Evolutionary conservation across 768 basidiomycete genomes (phyloP).

Genomic region (Phlegmacium glaucopus): DNA sequence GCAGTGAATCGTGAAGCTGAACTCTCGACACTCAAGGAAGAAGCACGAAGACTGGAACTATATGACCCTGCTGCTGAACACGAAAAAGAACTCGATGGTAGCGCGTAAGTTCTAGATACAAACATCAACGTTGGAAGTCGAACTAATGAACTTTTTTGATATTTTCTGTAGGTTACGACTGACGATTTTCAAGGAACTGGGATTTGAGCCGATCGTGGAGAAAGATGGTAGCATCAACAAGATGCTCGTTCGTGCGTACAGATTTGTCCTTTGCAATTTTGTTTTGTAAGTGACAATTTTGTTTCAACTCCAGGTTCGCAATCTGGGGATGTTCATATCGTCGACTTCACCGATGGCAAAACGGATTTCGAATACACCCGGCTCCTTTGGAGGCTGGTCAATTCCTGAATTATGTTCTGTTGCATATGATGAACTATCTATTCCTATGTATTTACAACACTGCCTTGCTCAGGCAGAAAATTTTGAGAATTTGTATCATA

Average conservation of each 20-base stretch:
- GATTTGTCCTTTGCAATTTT: neutral
- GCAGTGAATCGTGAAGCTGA: conserved; percentile 69
- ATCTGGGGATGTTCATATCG: conserved; percentile 43
- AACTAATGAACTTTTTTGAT: neutral
- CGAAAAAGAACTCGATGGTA: conserved; percentile 63
- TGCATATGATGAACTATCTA: neutral
- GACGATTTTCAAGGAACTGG: conserved; percentile 65
- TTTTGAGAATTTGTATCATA: conserved; percentile 10
- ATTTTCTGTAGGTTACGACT: conserved; percentile 51
- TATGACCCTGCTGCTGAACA: conserved; percentile 75
- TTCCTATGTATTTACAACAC: conserved; percentile 1
- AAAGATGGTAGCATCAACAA: conserved; percentile 48
- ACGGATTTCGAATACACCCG: conserved; percentile 36
- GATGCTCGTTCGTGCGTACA: conserved; percentile 65
- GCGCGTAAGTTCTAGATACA: conserved; percentile 44
- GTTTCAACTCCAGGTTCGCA: conserved; percentile 37
- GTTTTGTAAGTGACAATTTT: neutral
- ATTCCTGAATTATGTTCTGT: conserved; percentile 27
- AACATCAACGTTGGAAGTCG: neutral
- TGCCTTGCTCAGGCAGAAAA: conserved; percentile 8
- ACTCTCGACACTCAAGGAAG: conserved; percentile 64
- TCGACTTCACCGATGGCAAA: conserved; percentile 33
- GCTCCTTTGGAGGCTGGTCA: conserved; percentile 43
- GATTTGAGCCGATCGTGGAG: conserved; percentile 64
- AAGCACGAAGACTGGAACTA: conserved; percentile 54